phyloP scores from a whole-genome alignment of 352 stramenopile species.

The Phytophthora chlamydospora region DNA sequence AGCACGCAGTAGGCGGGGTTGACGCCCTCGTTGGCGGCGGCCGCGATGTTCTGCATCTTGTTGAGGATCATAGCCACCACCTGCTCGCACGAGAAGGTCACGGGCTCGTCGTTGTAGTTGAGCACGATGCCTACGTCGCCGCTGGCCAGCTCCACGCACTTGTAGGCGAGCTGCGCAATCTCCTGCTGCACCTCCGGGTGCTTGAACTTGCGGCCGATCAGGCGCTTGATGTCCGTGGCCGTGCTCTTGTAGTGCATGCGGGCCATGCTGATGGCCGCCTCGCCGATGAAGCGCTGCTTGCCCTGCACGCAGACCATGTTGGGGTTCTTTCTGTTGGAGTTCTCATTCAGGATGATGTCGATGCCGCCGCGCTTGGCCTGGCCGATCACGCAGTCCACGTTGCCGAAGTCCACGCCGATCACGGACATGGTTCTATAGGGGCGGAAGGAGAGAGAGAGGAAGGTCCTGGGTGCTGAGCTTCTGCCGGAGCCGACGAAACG shows the following conservation, averaged over 20 bases:
- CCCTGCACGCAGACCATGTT: slow-evolving; percentile 89
- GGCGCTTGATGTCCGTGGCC: slow-evolving; percentile 95
- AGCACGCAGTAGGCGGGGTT: slow-evolving; percentile 93
- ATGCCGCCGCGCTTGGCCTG: slow-evolving; percentile 97
- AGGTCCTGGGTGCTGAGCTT: slow-evolving; percentile 8
- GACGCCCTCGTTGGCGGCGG: slow-evolving; percentile 91
- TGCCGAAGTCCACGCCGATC: slow-evolving; percentile 97
- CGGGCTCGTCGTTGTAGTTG: slow-evolving; percentile 91
- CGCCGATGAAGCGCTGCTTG: slow-evolving; percentile 95
- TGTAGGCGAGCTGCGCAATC: slow-evolving; percentile 93
- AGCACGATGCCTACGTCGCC: slow-evolving; percentile 92
- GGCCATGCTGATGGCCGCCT: slow-evolving; percentile 90
- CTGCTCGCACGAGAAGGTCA: slow-evolving; percentile 95
- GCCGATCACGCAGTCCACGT: slow-evolving; percentile 96
- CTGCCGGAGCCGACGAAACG: slow-evolving; percentile 28
- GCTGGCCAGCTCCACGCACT: slow-evolving; percentile 87
- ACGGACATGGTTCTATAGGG: slow-evolving; percentile 91
- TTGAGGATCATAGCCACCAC: slow-evolving; percentile 98
- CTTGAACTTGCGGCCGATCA: slow-evolving; percentile 97
- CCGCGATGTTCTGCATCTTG: slow-evolving; percentile 96
- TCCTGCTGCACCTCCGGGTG: slow-evolving; percentile 96
- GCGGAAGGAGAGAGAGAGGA: slow-evolving; percentile 1
- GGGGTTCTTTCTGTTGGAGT: slow-evolving; percentile 98
- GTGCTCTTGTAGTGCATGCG: slow-evolving; percentile 99
- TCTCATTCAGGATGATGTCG: slow-evolving; percentile 99